Evolutionary conservation across 257 asterid species (phyloP), one percentile per base, ranked within the genome.

Genomic region (Rauvolfia tetraphylla): DNA sequence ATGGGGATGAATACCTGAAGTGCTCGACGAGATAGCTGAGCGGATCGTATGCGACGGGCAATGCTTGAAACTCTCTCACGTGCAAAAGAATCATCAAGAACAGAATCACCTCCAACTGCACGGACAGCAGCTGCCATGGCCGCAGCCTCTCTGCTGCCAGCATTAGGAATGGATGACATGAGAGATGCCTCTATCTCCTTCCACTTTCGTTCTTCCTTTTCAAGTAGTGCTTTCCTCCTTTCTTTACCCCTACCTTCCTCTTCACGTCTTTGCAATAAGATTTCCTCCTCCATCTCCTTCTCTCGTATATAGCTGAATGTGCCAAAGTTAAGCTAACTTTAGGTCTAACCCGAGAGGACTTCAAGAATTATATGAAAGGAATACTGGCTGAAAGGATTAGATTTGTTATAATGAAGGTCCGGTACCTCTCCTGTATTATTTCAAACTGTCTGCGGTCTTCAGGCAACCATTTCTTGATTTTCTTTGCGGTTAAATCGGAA

Each of bases 121-220:
- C 99, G 99, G 80, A 95, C 97, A 61, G 99, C 99, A 84, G 95
- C 94, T 78, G 99, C 95, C 97, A 95, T 82, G 74, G 99, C 99
- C 34, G 95, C 93, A 71, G 99, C 99, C 85, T 95, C 99, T 81
- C 99, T 88, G 89, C 90, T 91, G 68, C 99, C 98, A 84, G 96
- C 99, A 88, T 95, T 91, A 75, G 99, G 99, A 81, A 93, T 93
- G 22, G 97, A 91, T 71, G 97, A 89, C 84, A 95, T 89, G 79
- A 95, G 96, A 51, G 96, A 89, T 58, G 99, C 98, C 88, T 95
- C 99, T 58, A 93, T 93, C 86, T 95, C 99, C 86, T 95, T 95
- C 98, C 98, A 95, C 81, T 95, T 95, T 25, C 99, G 96, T 77
- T 93, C 99, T 84, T 95, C 99, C 88, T 95, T 93, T 87, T 95